Evolutionary conservation across 1,284 basidiomycete species (phyloP).

Genomic region (Pisolithus thermaeus): DNA sequence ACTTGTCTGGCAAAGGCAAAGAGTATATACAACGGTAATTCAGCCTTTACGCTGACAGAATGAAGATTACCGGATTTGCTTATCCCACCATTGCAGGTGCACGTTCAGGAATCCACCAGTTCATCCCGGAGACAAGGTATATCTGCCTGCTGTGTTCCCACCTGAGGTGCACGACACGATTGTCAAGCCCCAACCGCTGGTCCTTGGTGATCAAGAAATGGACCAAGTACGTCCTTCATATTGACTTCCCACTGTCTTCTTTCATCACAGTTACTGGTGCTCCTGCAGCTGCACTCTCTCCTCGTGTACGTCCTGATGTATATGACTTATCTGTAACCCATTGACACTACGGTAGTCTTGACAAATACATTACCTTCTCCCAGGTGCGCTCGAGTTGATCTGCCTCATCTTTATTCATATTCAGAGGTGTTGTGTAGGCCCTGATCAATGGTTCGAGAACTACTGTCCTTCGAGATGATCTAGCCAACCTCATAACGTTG

Average conservation of each 20-base stretch:
- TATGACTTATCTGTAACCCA: not conserved
- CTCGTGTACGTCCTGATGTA: slow-evolving; percentile 41
- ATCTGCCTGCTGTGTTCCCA: slow-evolving; percentile 39
- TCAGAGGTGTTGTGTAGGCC: slow-evolving; percentile 30
- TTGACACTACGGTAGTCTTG: slow-evolving; percentile 37
- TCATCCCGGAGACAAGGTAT: slow-evolving; percentile 36
- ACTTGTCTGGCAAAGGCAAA: slow-evolving; percentile 46
- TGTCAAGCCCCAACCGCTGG: slow-evolving; percentile 1
- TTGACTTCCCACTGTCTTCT: slow-evolving; percentile 1
- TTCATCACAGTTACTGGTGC: slow-evolving; percentile 2
- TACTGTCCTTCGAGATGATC: not conserved
- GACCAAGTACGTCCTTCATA: slow-evolving; percentile 14
- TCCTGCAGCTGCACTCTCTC: slow-evolving; percentile 45
- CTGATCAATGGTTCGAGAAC: slow-evolving; percentile 43
- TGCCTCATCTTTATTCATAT: not conserved
- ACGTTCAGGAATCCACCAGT: slow-evolving; percentile 36
- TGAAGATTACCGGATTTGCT: not conserved
- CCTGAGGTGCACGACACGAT: slow-evolving; percentile 11
- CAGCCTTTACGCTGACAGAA: not conserved
- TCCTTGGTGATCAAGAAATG: slow-evolving; percentile 19
- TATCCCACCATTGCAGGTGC: slow-evolving; percentile 31
- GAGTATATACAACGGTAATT: slow-evolving; percentile 46
- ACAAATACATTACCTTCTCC: slow-evolving; percentile 62
- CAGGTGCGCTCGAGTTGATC: slow-evolving; percentile 28
- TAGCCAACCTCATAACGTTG: slow-evolving; percentile 5